Conservation (phyloP, 352 stramenopile genomes). For the Globisporangium paroecandrum region DNA sequence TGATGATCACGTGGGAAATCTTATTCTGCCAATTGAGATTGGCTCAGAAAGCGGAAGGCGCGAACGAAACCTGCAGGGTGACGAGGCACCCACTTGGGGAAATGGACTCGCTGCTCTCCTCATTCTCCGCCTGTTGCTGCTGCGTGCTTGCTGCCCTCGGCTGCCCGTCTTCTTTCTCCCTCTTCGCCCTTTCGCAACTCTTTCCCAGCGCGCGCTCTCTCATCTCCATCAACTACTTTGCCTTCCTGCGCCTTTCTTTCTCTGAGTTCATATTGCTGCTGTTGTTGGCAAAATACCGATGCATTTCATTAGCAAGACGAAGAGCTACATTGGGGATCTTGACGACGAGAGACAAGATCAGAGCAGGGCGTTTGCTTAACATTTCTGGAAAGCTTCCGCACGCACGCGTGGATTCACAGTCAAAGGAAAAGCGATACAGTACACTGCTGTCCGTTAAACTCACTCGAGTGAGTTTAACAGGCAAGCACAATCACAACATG, state of each 20-base stretch:
- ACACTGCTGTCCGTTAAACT: too few species aligned
- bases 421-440: not conserved
- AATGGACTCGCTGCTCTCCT: not conserved
- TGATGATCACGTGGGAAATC: not conserved
- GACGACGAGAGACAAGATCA: not conserved
- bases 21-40: not conserved
- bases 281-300: not conserved
- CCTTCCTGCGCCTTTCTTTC: not conserved
- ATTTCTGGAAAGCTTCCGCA: not conserved
- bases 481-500: not conserved
- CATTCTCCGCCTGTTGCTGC: not conserved
- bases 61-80: not conserved
- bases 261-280: not conserved
- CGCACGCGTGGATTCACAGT: not conserved
- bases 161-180: not conserved
- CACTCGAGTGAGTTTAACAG: not conserved
- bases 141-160: not conserved
- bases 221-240: not conserved
- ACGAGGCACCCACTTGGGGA: not conserved
- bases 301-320: not conserved
- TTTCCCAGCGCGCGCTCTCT: not conserved
- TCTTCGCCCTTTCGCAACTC: not conserved
- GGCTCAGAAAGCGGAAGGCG: not conserved
- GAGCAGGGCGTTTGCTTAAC: not conserved
- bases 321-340: not conserved